A percentile compares a stretch with the other conserved stretches of the same genome.
Evolutionary conservation across 2,329 filamentous ascomycete species (phyloP).

Genomic region (Lachnellula subtilissima): DNA sequence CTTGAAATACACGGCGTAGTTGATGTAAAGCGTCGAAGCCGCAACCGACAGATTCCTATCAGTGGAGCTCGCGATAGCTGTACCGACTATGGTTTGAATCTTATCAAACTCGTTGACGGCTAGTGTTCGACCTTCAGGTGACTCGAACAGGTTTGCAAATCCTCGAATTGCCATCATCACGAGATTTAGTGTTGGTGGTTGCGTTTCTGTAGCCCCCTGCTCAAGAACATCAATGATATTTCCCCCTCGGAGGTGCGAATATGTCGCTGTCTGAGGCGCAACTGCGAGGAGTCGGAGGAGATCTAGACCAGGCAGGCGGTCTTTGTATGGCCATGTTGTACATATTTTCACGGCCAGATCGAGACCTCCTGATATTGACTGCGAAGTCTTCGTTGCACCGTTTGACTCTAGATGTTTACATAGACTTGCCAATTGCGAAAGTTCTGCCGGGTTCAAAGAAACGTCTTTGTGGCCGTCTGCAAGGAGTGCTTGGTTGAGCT

Average conservation of each 20-base stretch:
- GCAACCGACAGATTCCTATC: conserved; percentile 84
- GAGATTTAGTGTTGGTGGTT: conserved; percentile 68
- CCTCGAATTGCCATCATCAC: conserved; percentile 81
- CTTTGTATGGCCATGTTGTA: conserved; percentile 73
- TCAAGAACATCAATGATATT: conserved; percentile 60
- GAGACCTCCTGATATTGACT: conserved; percentile 51
- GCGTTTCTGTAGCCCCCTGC: conserved; percentile 49
- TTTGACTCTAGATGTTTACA: conserved; percentile 59
- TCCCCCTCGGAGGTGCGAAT: conserved; percentile 45
- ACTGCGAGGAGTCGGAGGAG: conserved; percentile 78
- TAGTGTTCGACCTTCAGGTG: conserved; percentile 63
- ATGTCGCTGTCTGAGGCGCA: conserved; percentile 60
- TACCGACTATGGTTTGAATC: conserved; percentile 43
- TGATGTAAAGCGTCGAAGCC: conserved; percentile 75
- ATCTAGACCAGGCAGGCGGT: conserved; percentile 80
- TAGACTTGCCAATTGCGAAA: conserved; percentile 57
- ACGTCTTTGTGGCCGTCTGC: conserved; percentile 66
- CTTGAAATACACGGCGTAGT: conserved; percentile 71
- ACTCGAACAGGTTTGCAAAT: conserved; percentile 79
- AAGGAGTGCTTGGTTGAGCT: conserved; percentile 70
- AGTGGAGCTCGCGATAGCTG: conserved; percentile 57
- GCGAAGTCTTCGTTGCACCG: conserved; percentile 29
- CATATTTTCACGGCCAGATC: conserved; percentile 66
- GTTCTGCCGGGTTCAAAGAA: conserved; percentile 67
- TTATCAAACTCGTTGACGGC: conserved; percentile 55